Percentiles rank a stretch among this genome's conserved stretches.
phyloP scores from a whole-genome alignment of 169 alveolate genomes.

The Cryptosporidium xiaoi region DNA sequence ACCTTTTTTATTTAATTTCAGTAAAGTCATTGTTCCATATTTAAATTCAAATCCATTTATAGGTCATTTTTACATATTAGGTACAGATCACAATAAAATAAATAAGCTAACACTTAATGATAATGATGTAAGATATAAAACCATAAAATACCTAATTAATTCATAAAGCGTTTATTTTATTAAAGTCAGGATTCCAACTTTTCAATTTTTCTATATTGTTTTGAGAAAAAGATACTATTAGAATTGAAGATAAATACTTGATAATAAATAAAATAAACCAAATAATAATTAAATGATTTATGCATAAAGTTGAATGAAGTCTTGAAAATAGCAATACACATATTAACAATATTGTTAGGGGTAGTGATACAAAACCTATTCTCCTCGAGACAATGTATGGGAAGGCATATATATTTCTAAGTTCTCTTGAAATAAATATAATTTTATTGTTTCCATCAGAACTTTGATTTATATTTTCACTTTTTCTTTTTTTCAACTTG shows the following conservation, averaged over 20 bases:
- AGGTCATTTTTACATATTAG: conserved; percentile 50
- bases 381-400: conserved; percentile 68
- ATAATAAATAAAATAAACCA: conserved; percentile 47
- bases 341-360: conserved; percentile 55
- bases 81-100: conserved; percentile 44
- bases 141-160: conserved; percentile 25
- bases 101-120: conserved; percentile 19
- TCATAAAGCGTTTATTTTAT: conserved; percentile 67
- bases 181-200: conserved; percentile 56
- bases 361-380: conserved; percentile 68
- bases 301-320: conserved; percentile 40
- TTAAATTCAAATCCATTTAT: conserved; percentile 60
- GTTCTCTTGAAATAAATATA: conserved; percentile 40
- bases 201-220: conserved; percentile 41
- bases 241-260: conserved; percentile 44
- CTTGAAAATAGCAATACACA: conserved; percentile 48
- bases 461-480: background rate
- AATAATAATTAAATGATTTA: conserved; percentile 47
- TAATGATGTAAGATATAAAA: conserved; percentile 33
- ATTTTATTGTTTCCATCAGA: background rate
- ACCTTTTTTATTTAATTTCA: conserved; percentile 46
- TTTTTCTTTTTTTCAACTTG: conserved; percentile 16
- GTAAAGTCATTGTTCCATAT: conserved; percentile 50
- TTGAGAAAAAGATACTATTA: conserved; percentile 51
- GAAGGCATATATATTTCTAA: conserved; percentile 61